A percentile compares a stretch with the other conserved stretches of the same genome.
Evolutionary conservation across 768 basidiomycete genomes (phyloP).

Genomic region (Pseudohyphozyma bogoriensis): DNA sequence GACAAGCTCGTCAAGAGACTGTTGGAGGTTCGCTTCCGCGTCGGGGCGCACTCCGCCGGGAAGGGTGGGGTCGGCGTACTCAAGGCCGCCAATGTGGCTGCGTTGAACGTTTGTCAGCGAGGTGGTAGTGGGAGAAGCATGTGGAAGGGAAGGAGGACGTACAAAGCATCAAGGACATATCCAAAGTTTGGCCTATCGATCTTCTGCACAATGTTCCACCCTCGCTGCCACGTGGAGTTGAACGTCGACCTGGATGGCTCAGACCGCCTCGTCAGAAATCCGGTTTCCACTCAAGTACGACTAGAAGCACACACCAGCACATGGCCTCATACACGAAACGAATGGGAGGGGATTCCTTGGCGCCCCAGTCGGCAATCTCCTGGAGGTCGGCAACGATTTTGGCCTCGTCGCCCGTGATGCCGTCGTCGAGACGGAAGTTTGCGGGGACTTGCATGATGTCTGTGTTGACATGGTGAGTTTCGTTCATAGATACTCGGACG

Average conservation of each 20-base stretch:
- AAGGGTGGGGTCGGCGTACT: conserved; percentile 16
- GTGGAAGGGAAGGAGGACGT: neutral
- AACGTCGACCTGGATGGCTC: neutral
- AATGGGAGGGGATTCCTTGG: conserved; percentile 3
- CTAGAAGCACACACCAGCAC: conserved; percentile 16
- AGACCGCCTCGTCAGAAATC: neutral
- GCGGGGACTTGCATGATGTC: conserved; percentile 22
- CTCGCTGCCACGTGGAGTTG: conserved; percentile 4
- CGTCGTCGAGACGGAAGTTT: conserved; percentile 15
- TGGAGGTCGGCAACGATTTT: conserved; percentile 12
- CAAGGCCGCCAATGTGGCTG: conserved; percentile 25
- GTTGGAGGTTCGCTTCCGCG: neutral
- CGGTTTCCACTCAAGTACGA: neutral
- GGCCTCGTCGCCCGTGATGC: conserved; percentile 15
- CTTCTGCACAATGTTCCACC: neutral
- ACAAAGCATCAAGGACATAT: conserved; percentile 16
- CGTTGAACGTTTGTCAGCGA: too few species aligned
- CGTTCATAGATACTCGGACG: too few species aligned
- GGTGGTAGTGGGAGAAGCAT: too few species aligned
- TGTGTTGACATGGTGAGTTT: too few species aligned
- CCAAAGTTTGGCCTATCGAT: conserved; percentile 20
- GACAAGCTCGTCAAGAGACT: conserved; percentile 11
- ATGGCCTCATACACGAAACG: conserved; percentile 20
- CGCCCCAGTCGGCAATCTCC: conserved; percentile 19
- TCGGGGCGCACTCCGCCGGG: conserved; percentile 8